Conservation (phyloP, 148 eudicot genomes). For the Cornus controversa region DNA sequence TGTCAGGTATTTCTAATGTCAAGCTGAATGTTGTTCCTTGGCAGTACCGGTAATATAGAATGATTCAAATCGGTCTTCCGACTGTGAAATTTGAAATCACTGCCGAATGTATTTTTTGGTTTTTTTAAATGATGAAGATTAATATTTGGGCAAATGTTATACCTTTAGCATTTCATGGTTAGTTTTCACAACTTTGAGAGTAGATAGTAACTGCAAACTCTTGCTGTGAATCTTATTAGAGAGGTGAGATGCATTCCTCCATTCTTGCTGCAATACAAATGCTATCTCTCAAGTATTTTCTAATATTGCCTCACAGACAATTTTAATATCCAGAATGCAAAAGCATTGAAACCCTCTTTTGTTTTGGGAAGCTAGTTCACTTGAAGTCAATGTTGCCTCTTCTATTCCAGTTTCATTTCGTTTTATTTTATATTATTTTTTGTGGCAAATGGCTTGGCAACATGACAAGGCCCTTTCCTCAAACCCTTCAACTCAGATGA, state of each 20-base stretch:
- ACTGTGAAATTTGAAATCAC: background rate
- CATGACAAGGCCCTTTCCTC: too few relatives aligned
- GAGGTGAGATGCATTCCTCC: background rate
- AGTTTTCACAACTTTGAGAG: background rate
- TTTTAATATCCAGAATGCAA: background rate
- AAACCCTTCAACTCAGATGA: too few relatives aligned
- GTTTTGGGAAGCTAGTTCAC: background rate
- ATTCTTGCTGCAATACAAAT: background rate
- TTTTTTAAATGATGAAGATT: background rate
- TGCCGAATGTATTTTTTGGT: background rate
- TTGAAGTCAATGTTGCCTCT: background rate
- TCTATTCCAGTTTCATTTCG: too few relatives aligned
- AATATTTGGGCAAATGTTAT: background rate
- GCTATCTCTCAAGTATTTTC: too few relatives aligned
- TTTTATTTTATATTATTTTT: too few relatives aligned
- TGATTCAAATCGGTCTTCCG: background rate
- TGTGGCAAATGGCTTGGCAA: too few relatives aligned
- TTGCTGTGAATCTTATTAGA: constrained; percentile 1
- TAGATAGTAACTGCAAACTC: background rate
- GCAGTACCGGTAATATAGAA: background rate
- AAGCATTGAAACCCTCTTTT: background rate
- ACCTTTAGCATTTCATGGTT: background rate
- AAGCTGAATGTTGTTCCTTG: background rate
- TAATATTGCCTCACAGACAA: background rate
- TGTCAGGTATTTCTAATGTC: background rate